Base-by-base conservation (phyloP, 2,329 filamentous ascomycete species). In the Eutypa lata region DNA sequence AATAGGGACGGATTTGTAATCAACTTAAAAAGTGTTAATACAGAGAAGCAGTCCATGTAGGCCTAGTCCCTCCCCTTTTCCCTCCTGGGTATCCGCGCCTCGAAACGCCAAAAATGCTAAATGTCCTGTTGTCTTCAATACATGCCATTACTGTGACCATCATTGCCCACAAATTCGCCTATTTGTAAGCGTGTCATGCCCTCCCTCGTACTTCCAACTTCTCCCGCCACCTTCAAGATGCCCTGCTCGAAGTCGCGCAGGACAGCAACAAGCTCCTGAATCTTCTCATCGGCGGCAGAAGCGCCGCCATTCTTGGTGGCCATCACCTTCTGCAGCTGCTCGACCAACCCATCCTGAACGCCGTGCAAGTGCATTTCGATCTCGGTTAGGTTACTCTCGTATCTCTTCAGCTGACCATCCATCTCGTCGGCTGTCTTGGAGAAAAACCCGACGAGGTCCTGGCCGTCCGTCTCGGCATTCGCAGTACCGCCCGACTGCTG, bases 311-410 rank as follows among this genome's bases (percentile, higher is more conserved):
- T 68, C 64, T 68, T 73, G 21, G 65, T 65, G 31, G 73, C 72
- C 61, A 82, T 75, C 59, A 73, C 69, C 43, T 81, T 76, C 62
- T 82, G 81, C 54, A 86, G 76, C 66, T 87, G 81, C 55, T 83
- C 78, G 46, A 80, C 76, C 54, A 86, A 73, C 35, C 76, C 80
- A 14, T 77, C 74, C 66, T 87, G 83, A n/a, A 88, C 78, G 8
- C 81, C 80, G 55, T 83, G 77, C 56, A 88, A 73, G 63, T 87
- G 84, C 57, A 78, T 75, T 69, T 88, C 85, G 50, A 88, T 86
- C 64, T 88, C 84, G 51, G 76, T 75, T 51, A 88, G 69, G 56
- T 83, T 84, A 45, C 73, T 71, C 61, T 81, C 78, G 61, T 86
- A 86, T 54, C 73, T 77, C 42, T 75, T 74, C 50, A 87, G 76